Evolutionary conservation across 176 grass and related monocot species (phyloP), one percentile per base, ranked within the genome.

Genomic region (Ananas comosus): DNA sequence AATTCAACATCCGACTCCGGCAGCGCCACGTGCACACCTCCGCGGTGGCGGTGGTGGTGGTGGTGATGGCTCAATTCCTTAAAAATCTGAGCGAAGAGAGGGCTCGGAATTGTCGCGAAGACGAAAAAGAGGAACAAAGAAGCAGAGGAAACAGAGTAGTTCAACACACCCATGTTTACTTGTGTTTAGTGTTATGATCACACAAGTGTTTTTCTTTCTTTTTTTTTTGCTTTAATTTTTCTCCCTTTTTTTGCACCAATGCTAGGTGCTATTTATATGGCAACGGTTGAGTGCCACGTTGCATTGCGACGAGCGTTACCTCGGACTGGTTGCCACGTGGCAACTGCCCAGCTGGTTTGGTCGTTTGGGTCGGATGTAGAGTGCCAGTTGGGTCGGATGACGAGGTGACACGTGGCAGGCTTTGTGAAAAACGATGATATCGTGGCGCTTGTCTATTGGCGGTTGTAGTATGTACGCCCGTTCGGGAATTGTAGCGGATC

Each of bases 1-100:
- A 90, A 78, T 70, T 90, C 93, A 51, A 90, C 65, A 49, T 96
- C 93, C 2, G 82, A 85, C 72, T 80, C 73, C 17, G 80, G 83
- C 64, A 96, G 79, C 51, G 56, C 13, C 59, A 64, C 21, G 16
- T 25, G 33, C 33, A 42, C 63, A 12, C 51, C 22, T 12, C 10
- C 80, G 10, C 70, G 33, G 33, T 7, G 33, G 33, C 6, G 33
- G 33, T 7, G 33, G 33, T 1, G 4, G 33, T 7, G 61, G 33
- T 1, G 16, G 6, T 28, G 13, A 10, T 16, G 6, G 8, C 81
- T 49, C 28, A 70, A 76, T 54, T 69, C 79, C 11, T 9, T 21
- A 50, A 50, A 2, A 13, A 50, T n/a, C n/a, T 14, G 13, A 0
- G 68, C 49, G 6, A 4, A 47, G 28, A 47, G 14, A 5, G 64